Conservation (phyloP, 73 alveolate species). For the Paramecium octaurelia region DNA sequence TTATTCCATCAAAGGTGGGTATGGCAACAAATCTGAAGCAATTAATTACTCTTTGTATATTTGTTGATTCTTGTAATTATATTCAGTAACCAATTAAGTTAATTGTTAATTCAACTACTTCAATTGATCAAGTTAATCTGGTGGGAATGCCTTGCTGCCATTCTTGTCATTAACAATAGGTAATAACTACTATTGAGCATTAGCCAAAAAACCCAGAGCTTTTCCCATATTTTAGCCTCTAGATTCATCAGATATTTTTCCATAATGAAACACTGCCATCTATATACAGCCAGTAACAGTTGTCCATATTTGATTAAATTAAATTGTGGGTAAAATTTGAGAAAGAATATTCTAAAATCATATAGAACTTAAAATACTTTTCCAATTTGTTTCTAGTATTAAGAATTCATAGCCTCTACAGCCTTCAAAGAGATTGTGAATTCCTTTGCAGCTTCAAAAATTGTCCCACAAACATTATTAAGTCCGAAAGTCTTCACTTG, state of each 20-base stretch:
- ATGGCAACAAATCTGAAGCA: background rate
- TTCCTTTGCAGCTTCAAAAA: constrained; percentile 27
- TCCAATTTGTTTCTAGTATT: background rate
- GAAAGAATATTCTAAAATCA: background rate
- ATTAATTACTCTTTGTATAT: constrained; percentile 10
- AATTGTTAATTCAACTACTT: background rate
- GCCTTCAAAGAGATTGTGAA: background rate
- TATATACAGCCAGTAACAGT: background rate
- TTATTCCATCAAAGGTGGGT: background rate
- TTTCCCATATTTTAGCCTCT: constrained; percentile 52
- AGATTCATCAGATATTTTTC: background rate
- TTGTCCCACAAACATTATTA: background rate
- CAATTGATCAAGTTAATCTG: background rate
- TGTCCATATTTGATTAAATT: constrained; percentile 1
- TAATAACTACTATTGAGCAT: background rate
- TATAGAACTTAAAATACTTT: background rate
- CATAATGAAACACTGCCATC: background rate
- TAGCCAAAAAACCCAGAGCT: background rate
- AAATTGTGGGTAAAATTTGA: background rate
- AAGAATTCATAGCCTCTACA: background rate
- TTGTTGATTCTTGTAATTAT: constrained; percentile 13
- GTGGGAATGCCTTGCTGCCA: background rate
- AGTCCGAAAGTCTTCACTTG: background rate
- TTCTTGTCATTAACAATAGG: background rate
- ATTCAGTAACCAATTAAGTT: background rate